Evolutionary conservation across 148 eudicot genomes (phyloP).

Genomic region (Vaccinium myrtillus): DNA sequence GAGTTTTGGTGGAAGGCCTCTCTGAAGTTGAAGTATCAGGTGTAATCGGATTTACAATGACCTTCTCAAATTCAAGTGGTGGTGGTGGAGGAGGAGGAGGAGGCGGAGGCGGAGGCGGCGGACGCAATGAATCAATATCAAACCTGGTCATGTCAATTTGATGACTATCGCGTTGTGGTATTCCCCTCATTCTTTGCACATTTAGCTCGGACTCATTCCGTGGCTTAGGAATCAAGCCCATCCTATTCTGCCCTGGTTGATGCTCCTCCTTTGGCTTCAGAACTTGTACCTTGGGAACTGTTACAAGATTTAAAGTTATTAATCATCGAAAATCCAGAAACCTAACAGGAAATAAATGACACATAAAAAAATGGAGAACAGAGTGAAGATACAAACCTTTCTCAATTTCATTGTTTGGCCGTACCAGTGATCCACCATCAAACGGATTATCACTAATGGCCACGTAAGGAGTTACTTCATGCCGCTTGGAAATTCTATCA

Average conservation of each 20-base stretch:
- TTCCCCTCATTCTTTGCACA: constrained; percentile 37
- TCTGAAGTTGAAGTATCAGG: constrained; percentile 36
- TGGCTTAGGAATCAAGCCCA: constrained; percentile 37
- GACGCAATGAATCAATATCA: constrained; percentile 60
- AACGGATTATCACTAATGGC: constrained; percentile 47
- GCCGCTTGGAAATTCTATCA: constrained; percentile 45
- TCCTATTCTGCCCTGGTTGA: constrained; percentile 41
- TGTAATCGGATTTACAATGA: constrained; percentile 51
- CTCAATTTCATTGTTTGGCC: constrained; percentile 43
- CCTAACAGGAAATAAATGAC: not conserved
- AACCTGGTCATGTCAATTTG: constrained; percentile 45
- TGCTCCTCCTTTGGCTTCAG: constrained; percentile 50
- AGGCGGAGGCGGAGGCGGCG: constrained; percentile 55
- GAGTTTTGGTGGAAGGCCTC: constrained; percentile 40
- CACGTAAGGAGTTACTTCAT: constrained; percentile 68
- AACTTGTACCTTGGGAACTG: constrained; percentile 51
- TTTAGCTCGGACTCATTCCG: constrained; percentile 40
- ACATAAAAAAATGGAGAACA: not conserved
- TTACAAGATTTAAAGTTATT: constrained; percentile 14
- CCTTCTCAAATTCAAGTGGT: constrained; percentile 42
- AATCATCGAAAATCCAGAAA: constrained; percentile 11
- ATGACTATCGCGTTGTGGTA: constrained; percentile 44
- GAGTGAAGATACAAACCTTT: constrained; percentile 40
- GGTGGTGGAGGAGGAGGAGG: constrained; percentile 27
- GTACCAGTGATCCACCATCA: constrained; percentile 34